phyloP scores from a whole-genome alignment of 495 filamentous ascomycete genomes.

The Annulohypoxylon nitens region DNA sequence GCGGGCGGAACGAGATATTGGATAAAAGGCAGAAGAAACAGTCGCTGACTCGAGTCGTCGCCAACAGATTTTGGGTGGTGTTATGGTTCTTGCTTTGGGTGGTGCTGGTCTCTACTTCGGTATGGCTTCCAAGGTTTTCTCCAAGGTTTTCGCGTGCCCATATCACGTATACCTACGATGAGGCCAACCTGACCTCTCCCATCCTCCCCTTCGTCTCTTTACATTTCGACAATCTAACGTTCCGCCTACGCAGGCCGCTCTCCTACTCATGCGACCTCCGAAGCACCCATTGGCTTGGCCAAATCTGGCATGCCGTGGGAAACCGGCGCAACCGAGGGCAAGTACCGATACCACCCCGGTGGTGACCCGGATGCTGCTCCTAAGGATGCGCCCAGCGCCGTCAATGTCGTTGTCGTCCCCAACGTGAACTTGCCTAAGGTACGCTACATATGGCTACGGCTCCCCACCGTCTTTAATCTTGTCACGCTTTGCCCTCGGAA shows the following conservation, averaged over 20 bases:
- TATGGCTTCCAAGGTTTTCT: slow-evolving; percentile 49
- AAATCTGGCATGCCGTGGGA: slow-evolving; percentile 91
- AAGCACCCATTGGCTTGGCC: slow-evolving; percentile 79
- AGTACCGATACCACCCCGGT: slow-evolving; percentile 93
- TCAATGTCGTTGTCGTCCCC: slow-evolving; percentile 93
- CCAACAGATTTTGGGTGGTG: slow-evolving; percentile 82
- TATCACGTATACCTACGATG: slow-evolving; percentile 30
- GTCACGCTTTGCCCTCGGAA: not conserved
- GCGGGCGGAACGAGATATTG: not conserved
- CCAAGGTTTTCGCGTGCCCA: not conserved
- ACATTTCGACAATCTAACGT: slow-evolving; percentile 27
- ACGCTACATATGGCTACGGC: slow-evolving; percentile 35
- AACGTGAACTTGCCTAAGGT: slow-evolving; percentile 94
- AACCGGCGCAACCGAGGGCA: slow-evolving; percentile 70
- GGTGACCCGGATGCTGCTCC: slow-evolving; percentile 80
- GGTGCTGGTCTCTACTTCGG: slow-evolving; percentile 90
- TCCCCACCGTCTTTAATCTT: not conserved
- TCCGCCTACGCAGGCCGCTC: slow-evolving; percentile 72
- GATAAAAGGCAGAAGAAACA: not conserved
- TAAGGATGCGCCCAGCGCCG: slow-evolving; percentile 91
- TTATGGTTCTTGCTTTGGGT: slow-evolving; percentile 90
- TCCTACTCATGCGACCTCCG: slow-evolving; percentile 86
- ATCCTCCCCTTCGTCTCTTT: not conserved
- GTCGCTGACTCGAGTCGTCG: slow-evolving; percentile 39
- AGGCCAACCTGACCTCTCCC: not conserved